These are phyloP conservation scores for Umbilicus rupestris DNA, from an alignment of 164 flowering plant species.

Conservation along the genomic window DNA sequence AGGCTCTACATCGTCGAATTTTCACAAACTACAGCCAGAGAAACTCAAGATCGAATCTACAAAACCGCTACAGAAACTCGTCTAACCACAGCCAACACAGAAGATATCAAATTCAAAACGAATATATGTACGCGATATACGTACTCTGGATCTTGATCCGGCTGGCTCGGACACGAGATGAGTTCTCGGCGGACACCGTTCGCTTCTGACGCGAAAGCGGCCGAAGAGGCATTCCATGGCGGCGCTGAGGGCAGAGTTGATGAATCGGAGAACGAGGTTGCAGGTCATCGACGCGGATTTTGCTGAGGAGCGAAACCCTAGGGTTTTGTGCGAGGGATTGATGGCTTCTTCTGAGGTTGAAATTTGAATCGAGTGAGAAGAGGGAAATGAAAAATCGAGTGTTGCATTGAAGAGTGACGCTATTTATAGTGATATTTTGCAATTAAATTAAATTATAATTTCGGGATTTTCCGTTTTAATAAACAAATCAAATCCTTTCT, in stretches of 20 bases:
- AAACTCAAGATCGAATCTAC: too few relatives aligned
- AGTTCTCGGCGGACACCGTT: slow-evolving; percentile 14
- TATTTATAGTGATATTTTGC: too few relatives aligned
- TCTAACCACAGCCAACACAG: not conserved
- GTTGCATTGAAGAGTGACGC: too few relatives aligned
- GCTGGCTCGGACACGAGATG: slow-evolving; percentile 22
- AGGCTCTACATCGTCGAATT: not conserved
- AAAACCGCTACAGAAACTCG: not conserved
- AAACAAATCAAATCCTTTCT: too few relatives aligned
- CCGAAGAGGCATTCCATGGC: slow-evolving; percentile 61
- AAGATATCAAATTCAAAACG: not conserved
- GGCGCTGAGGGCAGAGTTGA: slow-evolving; percentile 5
- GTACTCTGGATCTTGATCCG: slow-evolving; percentile 23
- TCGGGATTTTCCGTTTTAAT: too few relatives aligned
- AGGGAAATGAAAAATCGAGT: too few relatives aligned
- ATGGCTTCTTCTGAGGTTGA: too few relatives aligned
- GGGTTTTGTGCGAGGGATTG: too few relatives aligned
- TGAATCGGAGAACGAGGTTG: not conserved
- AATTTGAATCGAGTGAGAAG: too few relatives aligned
- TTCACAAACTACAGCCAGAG: not conserved
- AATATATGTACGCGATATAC: not conserved
- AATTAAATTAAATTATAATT: too few relatives aligned
- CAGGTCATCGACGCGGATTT: slow-evolving; percentile 1
- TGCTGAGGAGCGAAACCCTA: not conserved
- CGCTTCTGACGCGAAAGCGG: slow-evolving; percentile 47